A percentile compares a stretch with the other conserved stretches of the same genome.
These are phyloP conservation scores for Mycena latifolia DNA, from an alignment of 768 basidiomycete species.

Conservation along the genomic window DNA sequence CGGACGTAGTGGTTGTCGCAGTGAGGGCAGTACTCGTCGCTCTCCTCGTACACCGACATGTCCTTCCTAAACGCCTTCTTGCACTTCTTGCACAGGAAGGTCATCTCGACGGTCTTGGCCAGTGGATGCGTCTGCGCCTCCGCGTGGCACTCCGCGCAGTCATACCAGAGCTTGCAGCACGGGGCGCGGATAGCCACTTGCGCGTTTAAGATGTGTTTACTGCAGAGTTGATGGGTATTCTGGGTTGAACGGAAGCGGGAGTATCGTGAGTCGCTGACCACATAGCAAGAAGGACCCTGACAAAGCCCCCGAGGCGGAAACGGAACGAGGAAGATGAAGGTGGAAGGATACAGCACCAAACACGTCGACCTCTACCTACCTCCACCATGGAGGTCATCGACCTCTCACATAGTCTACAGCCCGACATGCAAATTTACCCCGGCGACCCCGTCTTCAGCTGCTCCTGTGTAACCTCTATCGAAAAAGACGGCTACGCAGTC, in stretches of 20 bases:
- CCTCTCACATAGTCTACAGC: slow-evolving; percentile 64
- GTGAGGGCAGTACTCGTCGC: slow-evolving; percentile 98
- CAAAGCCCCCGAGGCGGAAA: no score
- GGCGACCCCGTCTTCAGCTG: slow-evolving; percentile 65
- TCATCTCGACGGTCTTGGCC: slow-evolving; percentile 85
- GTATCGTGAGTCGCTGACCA: slow-evolving; percentile 23
- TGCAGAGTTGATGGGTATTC: slow-evolving; percentile 46
- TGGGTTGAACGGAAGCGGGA: slow-evolving; percentile 18
- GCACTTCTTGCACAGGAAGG: slow-evolving; percentile 88
- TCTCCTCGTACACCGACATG: slow-evolving; percentile 92
- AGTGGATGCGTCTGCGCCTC: slow-evolving; percentile 84
- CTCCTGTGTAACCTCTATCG: slow-evolving; percentile 52
- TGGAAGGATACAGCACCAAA: no score
- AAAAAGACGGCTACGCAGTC: slow-evolving; percentile 63
- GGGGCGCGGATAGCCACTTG: slow-evolving; percentile 97
- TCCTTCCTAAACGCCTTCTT: slow-evolving; percentile 98
- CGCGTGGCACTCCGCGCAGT: slow-evolving; percentile 96
- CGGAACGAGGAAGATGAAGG: no score
- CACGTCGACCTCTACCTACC: no score
- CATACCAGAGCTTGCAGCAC: slow-evolving; percentile 98
- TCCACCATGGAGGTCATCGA: slow-evolving; percentile 57
- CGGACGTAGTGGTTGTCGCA: slow-evolving; percentile 92
- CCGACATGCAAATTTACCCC: slow-evolving; percentile 62
- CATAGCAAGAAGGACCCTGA: slow-evolving; percentile 7
- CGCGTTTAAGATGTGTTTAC: slow-evolving; percentile 96